These are phyloP conservation scores for Sporobolomyces roseus DNA, from an alignment of 768 basidiomycete genomes.

Conservation along the genomic window DNA sequence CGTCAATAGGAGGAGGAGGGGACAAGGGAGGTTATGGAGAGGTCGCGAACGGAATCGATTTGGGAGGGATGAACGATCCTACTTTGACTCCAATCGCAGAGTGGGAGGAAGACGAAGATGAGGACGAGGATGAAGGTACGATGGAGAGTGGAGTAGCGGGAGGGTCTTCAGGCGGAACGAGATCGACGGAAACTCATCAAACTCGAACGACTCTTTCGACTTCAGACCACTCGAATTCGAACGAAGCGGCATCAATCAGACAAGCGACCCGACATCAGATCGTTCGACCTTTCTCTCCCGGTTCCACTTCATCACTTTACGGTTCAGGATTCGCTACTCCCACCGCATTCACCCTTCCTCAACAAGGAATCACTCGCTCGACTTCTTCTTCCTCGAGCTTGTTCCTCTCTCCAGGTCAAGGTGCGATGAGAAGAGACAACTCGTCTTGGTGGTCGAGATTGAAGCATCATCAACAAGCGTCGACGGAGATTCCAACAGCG, in stretches of 20 bases:
- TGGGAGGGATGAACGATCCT: neutral
- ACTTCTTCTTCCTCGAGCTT: neutral
- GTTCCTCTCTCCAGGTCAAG: conserved; percentile 12
- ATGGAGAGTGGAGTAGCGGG: conserved; percentile 8
- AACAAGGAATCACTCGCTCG: neutral
- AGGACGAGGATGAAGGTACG: conserved; percentile 7
- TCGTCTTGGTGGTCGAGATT: conserved; percentile 35
- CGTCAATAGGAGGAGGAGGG: neutral
- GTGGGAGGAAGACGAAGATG: conserved; percentile 28
- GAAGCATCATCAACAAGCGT: conserved; percentile 7
- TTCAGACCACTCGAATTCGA: neutral
- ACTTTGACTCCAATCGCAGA: conserved; percentile 29
- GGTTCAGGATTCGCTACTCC: conserved; percentile 24
- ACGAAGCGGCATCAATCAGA: conserved; percentile 4
- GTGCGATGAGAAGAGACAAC: conserved; percentile 1
- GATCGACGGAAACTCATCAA: conserved; percentile 22
- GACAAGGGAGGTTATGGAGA: conserved; percentile 9
- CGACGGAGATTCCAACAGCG: conserved; percentile 18
- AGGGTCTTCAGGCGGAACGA: conserved; percentile 5
- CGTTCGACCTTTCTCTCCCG: conserved; percentile 23
- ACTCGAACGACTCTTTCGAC: neutral
- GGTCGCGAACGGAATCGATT: neutral
- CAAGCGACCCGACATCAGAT: neutral
- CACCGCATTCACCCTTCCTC: neutral
- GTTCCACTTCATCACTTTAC: conserved; percentile 9